Evolutionary conservation across 345 rosid genomes (phyloP).

Genomic region (Geranium brycei): DNA sequence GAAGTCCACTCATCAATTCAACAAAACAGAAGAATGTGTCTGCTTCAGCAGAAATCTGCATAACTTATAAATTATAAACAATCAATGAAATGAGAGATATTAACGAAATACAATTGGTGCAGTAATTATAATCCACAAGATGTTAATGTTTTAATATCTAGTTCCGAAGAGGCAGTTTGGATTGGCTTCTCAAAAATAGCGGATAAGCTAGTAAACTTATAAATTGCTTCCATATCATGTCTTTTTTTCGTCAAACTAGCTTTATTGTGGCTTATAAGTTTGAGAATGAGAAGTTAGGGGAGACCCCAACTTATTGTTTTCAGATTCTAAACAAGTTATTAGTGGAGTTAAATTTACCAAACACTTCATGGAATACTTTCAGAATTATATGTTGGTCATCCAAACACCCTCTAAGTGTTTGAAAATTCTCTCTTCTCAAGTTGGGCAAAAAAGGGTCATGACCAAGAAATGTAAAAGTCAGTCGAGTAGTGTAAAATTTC

Average conservation of each 20-base stretch:
- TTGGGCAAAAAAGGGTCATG: background rate
- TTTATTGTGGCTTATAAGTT: no score
- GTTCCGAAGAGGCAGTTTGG: background rate
- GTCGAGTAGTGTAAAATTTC: background rate
- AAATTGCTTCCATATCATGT: no score
- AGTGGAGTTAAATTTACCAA: no score
- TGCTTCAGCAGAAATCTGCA: slow-evolving; percentile 78
- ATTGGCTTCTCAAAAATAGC: no score
- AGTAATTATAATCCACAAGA: background rate
- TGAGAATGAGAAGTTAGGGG: no score
- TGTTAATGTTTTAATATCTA: background rate
- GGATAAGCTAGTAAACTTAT: no score
- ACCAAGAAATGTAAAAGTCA: background rate
- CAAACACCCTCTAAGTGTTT: background rate
- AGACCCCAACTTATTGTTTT: no score
- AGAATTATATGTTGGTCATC: no score
- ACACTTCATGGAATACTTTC: no score
- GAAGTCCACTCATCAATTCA: slow-evolving; percentile 86
- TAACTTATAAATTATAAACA: slow-evolving; percentile 26
- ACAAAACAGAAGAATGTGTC: slow-evolving; percentile 96
- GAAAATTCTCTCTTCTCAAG: background rate
- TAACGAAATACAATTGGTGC: background rate
- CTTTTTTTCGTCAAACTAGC: no score
- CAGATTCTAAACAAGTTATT: no score
- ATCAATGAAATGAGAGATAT: slow-evolving; percentile 6